A percentile compares a stretch with the other conserved stretches of the same genome.
Evolutionary conservation across 176 grass and related monocot species (phyloP).

Genomic region (Hordeum vulgare): DNA sequence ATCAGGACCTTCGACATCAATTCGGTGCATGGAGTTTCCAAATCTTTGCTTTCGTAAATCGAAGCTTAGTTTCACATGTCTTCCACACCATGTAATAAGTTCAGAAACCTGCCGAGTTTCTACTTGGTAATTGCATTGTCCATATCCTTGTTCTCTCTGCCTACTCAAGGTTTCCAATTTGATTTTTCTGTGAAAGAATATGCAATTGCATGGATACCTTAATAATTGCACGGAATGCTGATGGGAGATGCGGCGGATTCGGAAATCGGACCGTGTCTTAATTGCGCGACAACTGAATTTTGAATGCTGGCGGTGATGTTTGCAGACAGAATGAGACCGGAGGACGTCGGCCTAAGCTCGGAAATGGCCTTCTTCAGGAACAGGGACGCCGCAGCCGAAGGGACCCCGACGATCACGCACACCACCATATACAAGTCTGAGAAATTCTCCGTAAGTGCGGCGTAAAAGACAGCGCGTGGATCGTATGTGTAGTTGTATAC

Average conservation of each 20-base stretch:
- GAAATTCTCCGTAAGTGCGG: slow-evolving; percentile 63
- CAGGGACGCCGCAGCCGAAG: not conserved
- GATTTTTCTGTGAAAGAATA: not conserved
- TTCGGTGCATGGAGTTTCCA: not conserved
- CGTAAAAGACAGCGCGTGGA: not conserved
- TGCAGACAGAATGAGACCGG: slow-evolving; percentile 76
- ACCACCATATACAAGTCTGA: slow-evolving; percentile 55
- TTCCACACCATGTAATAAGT: not conserved
- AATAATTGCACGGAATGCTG: no score
- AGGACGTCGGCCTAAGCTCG: slow-evolving; percentile 59
- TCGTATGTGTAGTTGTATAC: not conserved
- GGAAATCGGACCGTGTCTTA: not conserved
- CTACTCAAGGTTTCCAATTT: not conserved
- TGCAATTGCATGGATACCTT: no score
- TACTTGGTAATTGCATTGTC: not conserved
- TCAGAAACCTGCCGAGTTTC: not conserved
- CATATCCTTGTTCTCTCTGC: not conserved
- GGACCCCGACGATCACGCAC: slow-evolving; percentile 41
- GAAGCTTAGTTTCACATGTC: no score
- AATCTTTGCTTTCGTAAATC: no score
- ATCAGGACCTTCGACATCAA: not conserved
- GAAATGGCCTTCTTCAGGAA: slow-evolving; percentile 47
- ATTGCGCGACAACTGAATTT: not conserved
- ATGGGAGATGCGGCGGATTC: not conserved
- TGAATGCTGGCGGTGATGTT: not conserved